phyloP scores from a whole-genome alignment of 2,329 filamentous ascomycete species.

The Fusarium sp. region DNA sequence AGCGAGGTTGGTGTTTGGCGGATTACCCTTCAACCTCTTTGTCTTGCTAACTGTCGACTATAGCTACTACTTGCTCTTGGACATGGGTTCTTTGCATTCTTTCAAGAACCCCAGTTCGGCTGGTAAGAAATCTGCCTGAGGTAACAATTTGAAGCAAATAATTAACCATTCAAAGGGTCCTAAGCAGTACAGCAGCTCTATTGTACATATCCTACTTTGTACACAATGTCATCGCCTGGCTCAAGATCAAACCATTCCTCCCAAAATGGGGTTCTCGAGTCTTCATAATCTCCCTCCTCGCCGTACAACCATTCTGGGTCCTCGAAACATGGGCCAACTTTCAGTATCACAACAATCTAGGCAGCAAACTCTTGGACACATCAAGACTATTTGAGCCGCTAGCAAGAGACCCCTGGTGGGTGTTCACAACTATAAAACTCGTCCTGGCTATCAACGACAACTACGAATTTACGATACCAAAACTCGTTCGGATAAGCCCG shows the following conservation, averaged over 20 bases:
- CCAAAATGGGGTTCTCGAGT: conserved; percentile 19
- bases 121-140: conserved; percentile 4
- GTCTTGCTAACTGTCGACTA: neutral
- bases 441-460: conserved; percentile 28
- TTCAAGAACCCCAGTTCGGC: conserved; percentile 23
- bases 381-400: conserved; percentile 18
- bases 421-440: conserved; percentile 21
- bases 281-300: conserved; percentile 19
- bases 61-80: conserved; percentile 22
- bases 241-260: conserved; percentile 22
- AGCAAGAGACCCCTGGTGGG: conserved; percentile 27
- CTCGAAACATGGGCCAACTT: conserved; percentile 33
- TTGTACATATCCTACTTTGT: conserved; percentile 27
- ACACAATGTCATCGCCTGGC: conserved; percentile 28
- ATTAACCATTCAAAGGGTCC: conserved; percentile 5
- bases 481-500: conserved; percentile 15
- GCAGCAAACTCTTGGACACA: conserved; percentile 10
- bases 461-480: conserved; percentile 25
- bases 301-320: conserved; percentile 24
- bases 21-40: too few relatives aligned
- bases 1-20: conserved; percentile 3
- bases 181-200: conserved; percentile 24
- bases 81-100: conserved; percentile 27
- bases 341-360: conserved; percentile 28
- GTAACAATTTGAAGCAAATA: neutral